phyloP scores from a whole-genome alignment of 1,284 basidiomycete genomes.

The Porodaedalea pini region DNA sequence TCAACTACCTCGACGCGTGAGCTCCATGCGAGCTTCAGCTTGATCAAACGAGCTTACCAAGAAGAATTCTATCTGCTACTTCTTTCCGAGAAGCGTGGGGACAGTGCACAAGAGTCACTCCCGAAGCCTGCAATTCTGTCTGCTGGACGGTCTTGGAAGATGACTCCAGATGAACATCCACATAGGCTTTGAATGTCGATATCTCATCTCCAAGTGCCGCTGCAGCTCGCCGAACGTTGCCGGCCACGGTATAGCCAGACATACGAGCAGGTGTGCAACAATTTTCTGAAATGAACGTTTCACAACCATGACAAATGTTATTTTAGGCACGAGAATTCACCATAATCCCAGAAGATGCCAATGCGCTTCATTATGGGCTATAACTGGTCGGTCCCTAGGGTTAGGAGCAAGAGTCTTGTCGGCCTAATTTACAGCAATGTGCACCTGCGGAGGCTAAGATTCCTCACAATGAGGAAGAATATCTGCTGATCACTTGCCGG shows the following conservation, averaged over 20 bases:
- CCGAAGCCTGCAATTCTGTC: slow-evolving; percentile 5
- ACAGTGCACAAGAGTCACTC: slow-evolving; percentile 6
- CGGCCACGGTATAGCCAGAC: background rate
- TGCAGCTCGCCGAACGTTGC: slow-evolving; percentile 1
- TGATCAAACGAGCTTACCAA: slow-evolving; percentile 3
- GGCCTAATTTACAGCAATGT: too few relatives aligned
- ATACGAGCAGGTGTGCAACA: background rate
- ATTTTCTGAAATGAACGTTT: background rate
- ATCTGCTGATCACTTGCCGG: too few relatives aligned
- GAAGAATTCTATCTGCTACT: slow-evolving; percentile 3
- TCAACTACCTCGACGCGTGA: slow-evolving; percentile 49
- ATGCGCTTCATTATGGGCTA: slow-evolving; percentile 1
- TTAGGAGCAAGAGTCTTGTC: too few relatives aligned
- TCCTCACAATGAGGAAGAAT: too few relatives aligned
- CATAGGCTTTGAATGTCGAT: slow-evolving; percentile 7
- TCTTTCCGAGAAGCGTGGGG: slow-evolving; percentile 6
- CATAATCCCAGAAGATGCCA: slow-evolving; percentile 16
- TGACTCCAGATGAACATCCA: background rate
- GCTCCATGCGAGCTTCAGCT: too few relatives aligned
- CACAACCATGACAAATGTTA: background rate
- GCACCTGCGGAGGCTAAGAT: too few relatives aligned
- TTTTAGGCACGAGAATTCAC: slow-evolving; percentile 1
- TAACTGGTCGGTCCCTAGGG: too few relatives aligned
- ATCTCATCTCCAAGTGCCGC: slow-evolving; percentile 1
- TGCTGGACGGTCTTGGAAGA: background rate